phyloP scores from a whole-genome alignment of 768 basidiomycete species.

The Guyanaporus albipodus region DNA sequence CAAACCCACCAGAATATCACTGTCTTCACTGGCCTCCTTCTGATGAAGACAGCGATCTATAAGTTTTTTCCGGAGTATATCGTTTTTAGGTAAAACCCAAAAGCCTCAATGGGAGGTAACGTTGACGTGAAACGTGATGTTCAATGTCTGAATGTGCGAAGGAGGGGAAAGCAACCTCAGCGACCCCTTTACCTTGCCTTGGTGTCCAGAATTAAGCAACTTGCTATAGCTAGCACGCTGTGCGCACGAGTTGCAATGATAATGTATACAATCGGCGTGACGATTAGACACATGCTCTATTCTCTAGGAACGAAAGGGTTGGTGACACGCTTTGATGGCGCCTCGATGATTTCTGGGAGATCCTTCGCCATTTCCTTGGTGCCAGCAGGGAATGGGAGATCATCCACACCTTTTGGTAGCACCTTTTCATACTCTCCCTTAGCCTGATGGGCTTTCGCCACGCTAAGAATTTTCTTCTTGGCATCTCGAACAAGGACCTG shows the following conservation, averaged over 20 bases:
- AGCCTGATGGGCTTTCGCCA: constrained; percentile 60
- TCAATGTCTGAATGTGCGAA: too few species aligned
- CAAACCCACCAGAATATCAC: too few species aligned
- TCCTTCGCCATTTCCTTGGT: constrained; percentile 68
- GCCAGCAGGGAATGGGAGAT: constrained; percentile 91
- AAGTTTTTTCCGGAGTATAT: too few species aligned
- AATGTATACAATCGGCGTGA: constrained; percentile 1
- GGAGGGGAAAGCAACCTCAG: background rate
- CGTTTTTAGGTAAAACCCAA: too few species aligned
- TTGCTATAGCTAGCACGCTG: background rate
- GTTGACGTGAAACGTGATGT: too few species aligned
- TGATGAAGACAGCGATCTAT: too few species aligned
- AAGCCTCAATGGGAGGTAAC: too few species aligned
- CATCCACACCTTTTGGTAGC: constrained; percentile 76
- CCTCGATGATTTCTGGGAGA: constrained; percentile 63
- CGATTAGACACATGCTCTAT: constrained; percentile 28
- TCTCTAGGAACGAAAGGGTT: constrained; percentile 80
- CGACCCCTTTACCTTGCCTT: background rate
- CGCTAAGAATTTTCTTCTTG: constrained; percentile 74
- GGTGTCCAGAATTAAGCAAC: background rate
- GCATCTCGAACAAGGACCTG: constrained; percentile 85
- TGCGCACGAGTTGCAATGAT: background rate
- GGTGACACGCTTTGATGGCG: constrained; percentile 68
- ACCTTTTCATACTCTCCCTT: constrained; percentile 74
- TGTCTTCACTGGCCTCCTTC: too few species aligned